Evolutionary conservation across 2,329 filamentous ascomycete genomes (phyloP).

Genomic region (Sporothrix humicola): DNA sequence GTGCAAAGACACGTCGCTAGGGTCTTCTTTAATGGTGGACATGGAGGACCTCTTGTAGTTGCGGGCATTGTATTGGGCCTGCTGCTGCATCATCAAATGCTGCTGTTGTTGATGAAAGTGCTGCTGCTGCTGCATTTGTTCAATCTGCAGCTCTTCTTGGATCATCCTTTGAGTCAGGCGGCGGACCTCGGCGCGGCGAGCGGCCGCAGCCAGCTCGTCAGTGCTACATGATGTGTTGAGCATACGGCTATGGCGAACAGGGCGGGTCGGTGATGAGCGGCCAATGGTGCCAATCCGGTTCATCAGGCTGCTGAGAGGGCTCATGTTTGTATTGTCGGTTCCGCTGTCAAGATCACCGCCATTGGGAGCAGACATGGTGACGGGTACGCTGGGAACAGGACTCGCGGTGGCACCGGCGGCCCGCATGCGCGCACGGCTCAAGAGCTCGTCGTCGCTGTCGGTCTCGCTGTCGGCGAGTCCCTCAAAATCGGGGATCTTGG

Average conservation of each 20-base stretch:
- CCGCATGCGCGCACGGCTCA: conserved; percentile 28
- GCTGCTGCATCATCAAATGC: not conserved
- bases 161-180: conserved; percentile 62
- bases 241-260: conserved; percentile 48
- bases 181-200: conserved; percentile 61
- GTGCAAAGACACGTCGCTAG: conserved; percentile 20
- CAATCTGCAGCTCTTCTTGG: conserved; percentile 61
- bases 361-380: not conserved
- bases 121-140: conserved; percentile 42
- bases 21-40: conserved; percentile 38
- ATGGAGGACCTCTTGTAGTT: conserved; percentile 34
- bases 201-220: conserved; percentile 54
- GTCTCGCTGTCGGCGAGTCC: conserved; percentile 48
- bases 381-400: conserved; percentile 25
- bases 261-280: conserved; percentile 55
- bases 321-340: conserved; percentile 34
- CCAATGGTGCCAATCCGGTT: conserved; percentile 54
- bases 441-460: conserved; percentile 48
- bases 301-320: conserved; percentile 52
- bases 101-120: not conserved
- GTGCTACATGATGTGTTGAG: conserved; percentile 53
- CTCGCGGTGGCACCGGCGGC: not conserved
- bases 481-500: conserved; percentile 35
- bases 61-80: not conserved
- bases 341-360: not conserved